Base-by-base conservation (phyloP, 805 yeast species). In the Tanozyma kutaoensis region DNA sequence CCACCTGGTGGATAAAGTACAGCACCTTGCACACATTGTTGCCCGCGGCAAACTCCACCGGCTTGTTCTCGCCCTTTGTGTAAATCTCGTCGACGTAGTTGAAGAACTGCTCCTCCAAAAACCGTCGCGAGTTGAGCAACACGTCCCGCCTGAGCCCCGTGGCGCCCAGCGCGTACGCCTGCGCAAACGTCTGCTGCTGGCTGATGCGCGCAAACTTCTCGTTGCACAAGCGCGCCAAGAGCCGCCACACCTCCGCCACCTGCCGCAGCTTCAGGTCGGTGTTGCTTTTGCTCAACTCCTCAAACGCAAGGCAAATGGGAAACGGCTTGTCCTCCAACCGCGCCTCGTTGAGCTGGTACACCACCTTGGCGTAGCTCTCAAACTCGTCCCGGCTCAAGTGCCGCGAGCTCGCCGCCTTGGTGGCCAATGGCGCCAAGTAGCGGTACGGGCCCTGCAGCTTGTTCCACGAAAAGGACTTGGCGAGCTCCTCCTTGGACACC, bases 71-170 rank as follows among this genome's bases (percentile, higher is more conserved):
- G 24, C 86, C 93, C 41, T 67, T 64, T 34, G 63, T 46, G 51
- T 72, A 72, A 36, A 80, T 53, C 24, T 66, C 70, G 40, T 80
- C 82, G 34, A 85, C 69, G 46, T 76, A 72, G 24, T 69, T 76
- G 42, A 69, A 68, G 51, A 85, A 88, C 50, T 88, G 96, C 8
- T 50, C 46, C 46, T 91, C 93, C 35, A 88, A 58, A 40, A 68
- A 76, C 9, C 48, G 38, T 39, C 67, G 69, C 11, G 91, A 66
- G 32, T 69, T 74, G 10, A 47, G 38, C 3, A 72, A 66, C 22
- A 78, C 64, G 30, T 54, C 49, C 25, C 57, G 57, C 27, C 68
- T 55, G 25, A 67, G 43, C 32, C 28, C 17, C 29, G 30, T 12
- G 10, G 18, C 15, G 8, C 25, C 14, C 9, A 31, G 21, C 20